Conservation (phyloP, 1,139 yeast genomes). For the Geotrichum siamense region DNA sequence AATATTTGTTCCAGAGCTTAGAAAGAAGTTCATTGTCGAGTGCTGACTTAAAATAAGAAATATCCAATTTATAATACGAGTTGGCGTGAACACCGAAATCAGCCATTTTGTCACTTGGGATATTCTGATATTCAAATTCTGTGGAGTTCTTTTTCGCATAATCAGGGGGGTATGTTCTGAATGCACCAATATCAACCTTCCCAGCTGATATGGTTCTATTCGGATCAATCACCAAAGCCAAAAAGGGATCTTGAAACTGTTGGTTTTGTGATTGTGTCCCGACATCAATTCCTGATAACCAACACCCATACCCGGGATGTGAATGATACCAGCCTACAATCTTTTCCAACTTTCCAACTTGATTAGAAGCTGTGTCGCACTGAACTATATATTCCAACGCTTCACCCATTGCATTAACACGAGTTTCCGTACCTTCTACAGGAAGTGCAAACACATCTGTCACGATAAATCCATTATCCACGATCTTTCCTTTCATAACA, state of each 20-base stretch:
- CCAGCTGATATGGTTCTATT: constrained; percentile 58
- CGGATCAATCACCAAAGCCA: constrained; percentile 87
- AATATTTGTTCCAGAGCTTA: constrained; percentile 44
- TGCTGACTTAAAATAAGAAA: constrained; percentile 53
- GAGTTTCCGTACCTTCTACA: constrained; percentile 91
- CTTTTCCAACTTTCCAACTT: constrained; percentile 47
- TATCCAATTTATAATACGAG: constrained; percentile 61
- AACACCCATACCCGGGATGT: constrained; percentile 98
- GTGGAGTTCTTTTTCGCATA: constrained; percentile 23
- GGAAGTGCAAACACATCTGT: constrained; percentile 83
- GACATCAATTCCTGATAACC: constrained; percentile 88
- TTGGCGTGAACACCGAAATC: constrained; percentile 70
- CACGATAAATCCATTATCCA: constrained; percentile 54
- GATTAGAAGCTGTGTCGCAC: constrained; percentile 56
- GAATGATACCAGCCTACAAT: constrained; percentile 89
- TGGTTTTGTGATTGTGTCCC: constrained; percentile 81
- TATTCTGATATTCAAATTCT: constrained; percentile 23
- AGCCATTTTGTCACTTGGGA: constrained; percentile 45
- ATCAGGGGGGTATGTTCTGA: constrained; percentile 63
- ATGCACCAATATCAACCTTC: constrained; percentile 82
- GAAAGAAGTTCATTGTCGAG: constrained; percentile 47
- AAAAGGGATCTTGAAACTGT: constrained; percentile 81
- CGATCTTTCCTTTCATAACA: constrained; percentile 74
- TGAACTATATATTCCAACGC: constrained; percentile 94
- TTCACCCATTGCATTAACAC: constrained; percentile 91